phyloP scores from a whole-genome alignment of 495 filamentous ascomycete genomes.

The Neurospora pannonica region DNA sequence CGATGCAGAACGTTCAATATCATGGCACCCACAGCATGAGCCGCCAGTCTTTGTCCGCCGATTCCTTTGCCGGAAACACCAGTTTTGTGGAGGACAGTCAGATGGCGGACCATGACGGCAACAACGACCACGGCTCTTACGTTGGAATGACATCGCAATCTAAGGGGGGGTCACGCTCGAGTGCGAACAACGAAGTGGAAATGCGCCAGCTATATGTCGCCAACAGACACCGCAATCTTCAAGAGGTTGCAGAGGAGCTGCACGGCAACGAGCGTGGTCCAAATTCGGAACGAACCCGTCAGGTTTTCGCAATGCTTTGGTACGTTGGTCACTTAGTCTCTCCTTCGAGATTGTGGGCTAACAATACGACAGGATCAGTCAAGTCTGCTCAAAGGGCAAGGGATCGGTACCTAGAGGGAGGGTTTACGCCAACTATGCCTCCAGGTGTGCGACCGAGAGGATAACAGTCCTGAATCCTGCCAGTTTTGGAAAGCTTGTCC shows the following conservation, averaged over 20 bases:
- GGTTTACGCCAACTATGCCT: constrained; percentile 89
- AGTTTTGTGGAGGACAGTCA: constrained; percentile 62
- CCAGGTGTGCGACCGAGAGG: constrained; percentile 79
- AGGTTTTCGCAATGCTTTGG: constrained; percentile 98
- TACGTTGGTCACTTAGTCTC: constrained; percentile 31
- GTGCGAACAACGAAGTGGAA: constrained; percentile 82
- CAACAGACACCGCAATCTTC: constrained; percentile 64
- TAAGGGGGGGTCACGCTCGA: constrained; percentile 58
- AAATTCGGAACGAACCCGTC: constrained; percentile 87
- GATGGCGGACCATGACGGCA: constrained; percentile 56
- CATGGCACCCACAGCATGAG: constrained; percentile 40
- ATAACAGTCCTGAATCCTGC: constrained; percentile 92
- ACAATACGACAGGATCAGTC: constrained; percentile 56
- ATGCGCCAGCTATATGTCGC: constrained; percentile 72
- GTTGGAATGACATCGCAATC: constrained; percentile 37
- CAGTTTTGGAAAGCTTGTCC: constrained; percentile 93
- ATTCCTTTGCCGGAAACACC: constrained; percentile 46
- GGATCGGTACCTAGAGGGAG: constrained; percentile 82
- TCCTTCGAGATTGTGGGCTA: not conserved
- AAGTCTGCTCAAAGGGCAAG: constrained; percentile 69
- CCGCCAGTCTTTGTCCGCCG: constrained; percentile 39
- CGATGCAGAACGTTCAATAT: constrained; percentile 39
- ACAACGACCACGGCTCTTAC: constrained; percentile 53
- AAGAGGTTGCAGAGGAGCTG: constrained; percentile 75
- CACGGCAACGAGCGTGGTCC: constrained; percentile 53